Conservation (phyloP, 345 rosid genomes). For the Turnera subulata region DNA sequence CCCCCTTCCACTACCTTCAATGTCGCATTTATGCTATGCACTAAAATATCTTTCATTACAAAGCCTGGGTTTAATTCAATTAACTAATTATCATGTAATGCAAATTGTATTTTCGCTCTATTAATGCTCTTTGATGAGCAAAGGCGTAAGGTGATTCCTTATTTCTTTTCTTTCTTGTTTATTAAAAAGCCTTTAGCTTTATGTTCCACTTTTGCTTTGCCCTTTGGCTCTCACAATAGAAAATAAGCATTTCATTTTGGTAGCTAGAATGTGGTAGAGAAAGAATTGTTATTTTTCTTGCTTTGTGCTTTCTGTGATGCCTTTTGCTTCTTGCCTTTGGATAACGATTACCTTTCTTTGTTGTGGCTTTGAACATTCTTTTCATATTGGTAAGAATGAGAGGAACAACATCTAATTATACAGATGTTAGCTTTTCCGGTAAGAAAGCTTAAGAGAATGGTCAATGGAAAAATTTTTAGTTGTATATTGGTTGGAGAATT, state of each 20-base stretch:
- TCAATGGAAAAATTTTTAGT: neutral
- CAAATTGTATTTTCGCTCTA: neutral
- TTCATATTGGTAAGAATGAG: neutral
- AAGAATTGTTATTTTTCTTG: conserved; percentile 33
- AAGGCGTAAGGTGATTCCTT: conserved; percentile 9
- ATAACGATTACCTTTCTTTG: conserved; percentile 13
- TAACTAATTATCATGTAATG: conserved; percentile 2
- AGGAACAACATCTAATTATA: neutral
- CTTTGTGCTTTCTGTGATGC: conserved; percentile 30
- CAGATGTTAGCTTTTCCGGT: neutral
- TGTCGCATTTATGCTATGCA: neutral
- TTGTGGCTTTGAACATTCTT: neutral
- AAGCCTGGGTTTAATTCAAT: neutral
- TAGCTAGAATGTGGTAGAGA: conserved; percentile 26
- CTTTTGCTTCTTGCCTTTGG: conserved; percentile 25
- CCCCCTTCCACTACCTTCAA: neutral
- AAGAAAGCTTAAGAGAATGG: neutral
- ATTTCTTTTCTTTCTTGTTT: neutral
- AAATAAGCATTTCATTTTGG: conserved; percentile 1
- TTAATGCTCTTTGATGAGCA: conserved; percentile 2
- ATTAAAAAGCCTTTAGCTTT: too few species aligned
- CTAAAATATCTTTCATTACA: neutral
- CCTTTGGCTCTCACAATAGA: conserved; percentile 11
- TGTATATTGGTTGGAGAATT: neutral
- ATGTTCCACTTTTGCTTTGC: neutral